A percentile compares a stretch with the other conserved stretches of the same genome.
Evolutionary conservation across 192 early-diverging fungal genomes (phyloP).

Genomic region (Coemansia sp.): DNA sequence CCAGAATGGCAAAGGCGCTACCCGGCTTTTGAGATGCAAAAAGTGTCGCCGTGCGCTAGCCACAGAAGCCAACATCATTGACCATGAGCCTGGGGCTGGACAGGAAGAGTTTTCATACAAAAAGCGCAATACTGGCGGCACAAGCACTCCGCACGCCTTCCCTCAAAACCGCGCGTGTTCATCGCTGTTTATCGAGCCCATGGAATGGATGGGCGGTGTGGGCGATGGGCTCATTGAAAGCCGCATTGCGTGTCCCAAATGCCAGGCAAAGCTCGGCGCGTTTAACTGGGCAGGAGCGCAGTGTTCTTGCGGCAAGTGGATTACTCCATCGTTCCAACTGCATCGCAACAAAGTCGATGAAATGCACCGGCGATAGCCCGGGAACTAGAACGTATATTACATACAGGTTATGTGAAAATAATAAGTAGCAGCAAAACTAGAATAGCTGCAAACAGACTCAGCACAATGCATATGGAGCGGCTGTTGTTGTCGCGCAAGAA

Average conservation of each 20-base stretch:
- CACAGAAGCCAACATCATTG: slow-evolving; percentile 61
- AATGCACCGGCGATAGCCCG: slow-evolving; percentile 21
- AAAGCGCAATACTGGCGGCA: slow-evolving; percentile 60
- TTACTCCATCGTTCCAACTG: slow-evolving; percentile 76
- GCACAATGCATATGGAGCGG: slow-evolving; percentile 39
- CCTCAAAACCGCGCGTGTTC: slow-evolving; percentile 59
- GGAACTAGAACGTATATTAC: no score
- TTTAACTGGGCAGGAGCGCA: slow-evolving; percentile 75
- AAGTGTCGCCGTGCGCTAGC: slow-evolving; percentile 64
- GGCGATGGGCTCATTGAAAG: slow-evolving; percentile 61
- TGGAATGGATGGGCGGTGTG: slow-evolving; percentile 76
- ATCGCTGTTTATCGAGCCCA: slow-evolving; percentile 78
- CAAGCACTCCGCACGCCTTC: slow-evolving; percentile 47
- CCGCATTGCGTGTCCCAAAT: slow-evolving; percentile 75
- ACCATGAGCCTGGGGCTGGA: slow-evolving; percentile 68
- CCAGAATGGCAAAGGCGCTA: slow-evolving; percentile 1
- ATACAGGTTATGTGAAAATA: slow-evolving; percentile 37
- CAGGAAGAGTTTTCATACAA: slow-evolving; percentile 70
- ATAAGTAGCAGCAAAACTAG: slow-evolving; percentile 48
- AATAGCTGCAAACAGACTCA: slow-evolving; percentile 44
- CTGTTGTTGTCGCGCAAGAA: slow-evolving; percentile 47
- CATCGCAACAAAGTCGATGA: slow-evolving; percentile 75
- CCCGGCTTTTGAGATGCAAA: slow-evolving; percentile 53
- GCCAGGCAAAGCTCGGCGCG: slow-evolving; percentile 71
- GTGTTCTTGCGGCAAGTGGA: slow-evolving; percentile 80